phyloP scores from a whole-genome alignment of 768 basidiomycete species.

The Boletus rubescentipes region DNA sequence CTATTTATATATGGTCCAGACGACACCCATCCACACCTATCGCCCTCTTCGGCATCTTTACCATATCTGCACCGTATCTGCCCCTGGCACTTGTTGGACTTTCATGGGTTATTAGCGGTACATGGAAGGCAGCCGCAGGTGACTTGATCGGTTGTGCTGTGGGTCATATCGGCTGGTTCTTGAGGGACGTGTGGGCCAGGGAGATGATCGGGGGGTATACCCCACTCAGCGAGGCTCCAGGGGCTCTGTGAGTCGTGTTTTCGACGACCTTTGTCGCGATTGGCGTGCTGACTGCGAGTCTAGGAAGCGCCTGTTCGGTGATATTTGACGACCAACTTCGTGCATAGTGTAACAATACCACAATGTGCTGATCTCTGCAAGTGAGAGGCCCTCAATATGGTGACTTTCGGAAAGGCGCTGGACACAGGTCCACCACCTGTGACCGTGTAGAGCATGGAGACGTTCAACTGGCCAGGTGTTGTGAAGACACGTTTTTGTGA shows the following conservation, averaged over 20 bases:
- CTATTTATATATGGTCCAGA: slow-evolving; percentile 96
- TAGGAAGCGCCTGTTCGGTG: slow-evolving; percentile 70
- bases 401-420: too few relatives aligned
- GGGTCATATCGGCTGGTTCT: slow-evolving; percentile 83
- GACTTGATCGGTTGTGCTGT: slow-evolving; percentile 85
- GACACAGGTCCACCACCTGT: too few relatives aligned
- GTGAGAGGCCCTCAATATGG: too few relatives aligned
- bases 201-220: slow-evolving; percentile 81
- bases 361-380: slow-evolving; percentile 1
- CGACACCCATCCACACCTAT: slow-evolving; percentile 95
- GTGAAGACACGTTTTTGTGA: too few relatives aligned
- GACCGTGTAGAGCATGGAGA: too few relatives aligned
- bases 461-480: too few relatives aligned
- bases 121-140: slow-evolving; percentile 79
- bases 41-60: slow-evolving; percentile 91
- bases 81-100: slow-evolving; percentile 89
- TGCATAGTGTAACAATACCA: slow-evolving; percentile 9
- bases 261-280: not conserved
- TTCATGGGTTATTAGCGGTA: slow-evolving; percentile 79
- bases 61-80: slow-evolving; percentile 93
- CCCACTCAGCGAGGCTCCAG: slow-evolving; percentile 71
- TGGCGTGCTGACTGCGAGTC: not conserved
- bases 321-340: slow-evolving; percentile 30
- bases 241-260: slow-evolving; percentile 54
- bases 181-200: slow-evolving; percentile 84